Evolutionary conservation across 768 basidiomycete genomes (phyloP), one percentile per base, ranked within the genome.

Genomic region (Roridomyces roridus): DNA sequence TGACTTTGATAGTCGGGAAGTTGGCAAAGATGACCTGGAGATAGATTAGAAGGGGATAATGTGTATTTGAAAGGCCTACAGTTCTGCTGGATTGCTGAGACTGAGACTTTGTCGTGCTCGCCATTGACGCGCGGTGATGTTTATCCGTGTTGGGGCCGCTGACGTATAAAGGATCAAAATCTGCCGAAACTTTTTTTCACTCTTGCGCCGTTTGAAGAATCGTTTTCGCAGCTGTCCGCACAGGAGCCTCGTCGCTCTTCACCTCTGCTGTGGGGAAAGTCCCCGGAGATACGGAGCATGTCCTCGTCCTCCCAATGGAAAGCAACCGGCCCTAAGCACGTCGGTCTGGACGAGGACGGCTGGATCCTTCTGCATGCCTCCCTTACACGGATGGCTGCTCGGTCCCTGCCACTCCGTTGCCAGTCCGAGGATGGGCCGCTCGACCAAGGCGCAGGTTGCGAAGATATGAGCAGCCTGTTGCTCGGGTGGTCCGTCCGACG

Each of bases 241-340:
- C 90, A 80, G 83, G 77, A 78, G 81, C 80, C 73, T 63, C 55
- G 56, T 51, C 52, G 69, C 77, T 80, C 79, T 80, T 74, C 59
- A 51, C 52, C 60, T 76, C 60, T 63, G 87, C 90, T 91, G 90
- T 87, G 90, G 90, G 90, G 89, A 91, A 92, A 91, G 90, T 91
- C 90, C 88, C 90, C 90, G 90, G 90, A 91, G 90, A 83, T 72
- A 81, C 87, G 87, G 89, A 89, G 85, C 68, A 74, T 80, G 72
- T 76, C 75, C 79, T 83, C 76, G 71, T 75, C 78, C 78, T 61
- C 47, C 67, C 70, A 65, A 78, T 65, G 89, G 89, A 89, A 87
- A 91, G 80, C 88, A 70, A 77, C 87, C 84, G 80, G 79, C 85
- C 79, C 75, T 74, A 91, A 88, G 84, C 80, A 81, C 80, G 85